Base-by-base conservation (phyloP, 208 protist species). In the Trypanosoma grayi region DNA sequence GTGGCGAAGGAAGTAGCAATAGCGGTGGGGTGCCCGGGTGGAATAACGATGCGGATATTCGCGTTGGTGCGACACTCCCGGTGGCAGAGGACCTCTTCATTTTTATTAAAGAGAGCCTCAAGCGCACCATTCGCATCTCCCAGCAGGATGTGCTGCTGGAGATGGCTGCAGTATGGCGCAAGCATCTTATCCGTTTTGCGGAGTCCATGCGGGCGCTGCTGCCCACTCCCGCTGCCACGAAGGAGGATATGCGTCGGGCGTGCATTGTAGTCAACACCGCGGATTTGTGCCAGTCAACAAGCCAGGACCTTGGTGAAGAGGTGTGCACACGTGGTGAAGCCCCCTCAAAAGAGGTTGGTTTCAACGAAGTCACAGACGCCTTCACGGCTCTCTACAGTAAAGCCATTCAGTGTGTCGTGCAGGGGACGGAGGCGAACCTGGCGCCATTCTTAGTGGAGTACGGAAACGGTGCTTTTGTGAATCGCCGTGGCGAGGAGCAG, bases 251-350 rank as follows among this genome's bases (percentile, higher is more conserved):
- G 45, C 77, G 85, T 8, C 83, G 77, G 6, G 82, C 81, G 16
- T 97, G 86, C 62, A 90, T 97, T 57, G 58, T 97, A 31, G 55
- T 90, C 10, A 97, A 97, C 77, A 93, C 91, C 0, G 86, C 87
- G 0, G 87, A 94, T 46, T 60, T 90, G 7, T 97, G 91, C 36
- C 85, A 83, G 31, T 70, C 75, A 11, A 94, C 84, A 9, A 85
- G 70, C 44, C 67, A 79, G 53, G 77, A 83, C 37, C 78, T 97
- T 18, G 84, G 86, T 22, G 80, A 86, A 14, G 85, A 97, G 56
- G 76, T 97, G 46, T 85, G 78, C 30, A 68, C 77, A 0, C 74
- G 81, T 58, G 79, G 75, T 25, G 87, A 93, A 47, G 81, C 59
- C 0, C 78, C 83, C 11, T 57, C 78, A 14, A 73, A 75, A 14